Conservation (phyloP, 1,139 yeast genomes). For the Suhomyces kunorum region DNA sequence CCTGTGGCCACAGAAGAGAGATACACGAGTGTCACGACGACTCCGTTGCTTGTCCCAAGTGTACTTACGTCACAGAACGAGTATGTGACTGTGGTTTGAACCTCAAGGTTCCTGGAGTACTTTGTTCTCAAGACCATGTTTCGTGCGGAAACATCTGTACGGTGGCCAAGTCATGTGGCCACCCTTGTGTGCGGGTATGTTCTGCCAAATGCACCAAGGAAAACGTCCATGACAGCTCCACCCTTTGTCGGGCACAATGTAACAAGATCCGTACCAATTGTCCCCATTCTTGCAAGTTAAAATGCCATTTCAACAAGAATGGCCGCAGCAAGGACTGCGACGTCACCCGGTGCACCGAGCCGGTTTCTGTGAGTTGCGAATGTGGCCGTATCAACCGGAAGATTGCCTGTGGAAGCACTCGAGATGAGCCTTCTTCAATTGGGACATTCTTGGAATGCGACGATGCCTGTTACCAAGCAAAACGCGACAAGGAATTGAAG, state of each 20-base stretch:
- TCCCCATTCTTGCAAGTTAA: conserved; percentile 61
- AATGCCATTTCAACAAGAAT: conserved; percentile 61
- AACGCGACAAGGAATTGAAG: conserved; percentile 62
- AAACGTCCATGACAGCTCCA: conserved; percentile 34
- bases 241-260: conserved; percentile 58
- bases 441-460: conserved; percentile 56
- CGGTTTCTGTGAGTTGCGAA: conserved; percentile 53
- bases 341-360: conserved; percentile 45
- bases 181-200: conserved; percentile 64
- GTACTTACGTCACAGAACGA: conserved; percentile 67
- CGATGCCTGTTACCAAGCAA: conserved; percentile 63
- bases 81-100: conserved; percentile 72
- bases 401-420: conserved; percentile 57
- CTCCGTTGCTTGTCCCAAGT: conserved; percentile 66
- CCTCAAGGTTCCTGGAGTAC: conserved; percentile 56
- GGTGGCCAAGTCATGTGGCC: conserved; percentile 63
- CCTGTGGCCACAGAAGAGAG: conserved; percentile 78
- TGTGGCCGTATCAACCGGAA: conserved; percentile 59
- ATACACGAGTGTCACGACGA: conserved; percentile 77
- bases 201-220: conserved; percentile 40
- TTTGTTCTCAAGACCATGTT: conserved; percentile 68
- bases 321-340: conserved; percentile 43
- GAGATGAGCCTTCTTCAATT: conserved; percentile 28
- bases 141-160: conserved; percentile 75
- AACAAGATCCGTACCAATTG: conserved; percentile 52